Evolutionary conservation across 139 green algal species (phyloP).

Genomic region (Diplosphaera chodatii): DNA sequence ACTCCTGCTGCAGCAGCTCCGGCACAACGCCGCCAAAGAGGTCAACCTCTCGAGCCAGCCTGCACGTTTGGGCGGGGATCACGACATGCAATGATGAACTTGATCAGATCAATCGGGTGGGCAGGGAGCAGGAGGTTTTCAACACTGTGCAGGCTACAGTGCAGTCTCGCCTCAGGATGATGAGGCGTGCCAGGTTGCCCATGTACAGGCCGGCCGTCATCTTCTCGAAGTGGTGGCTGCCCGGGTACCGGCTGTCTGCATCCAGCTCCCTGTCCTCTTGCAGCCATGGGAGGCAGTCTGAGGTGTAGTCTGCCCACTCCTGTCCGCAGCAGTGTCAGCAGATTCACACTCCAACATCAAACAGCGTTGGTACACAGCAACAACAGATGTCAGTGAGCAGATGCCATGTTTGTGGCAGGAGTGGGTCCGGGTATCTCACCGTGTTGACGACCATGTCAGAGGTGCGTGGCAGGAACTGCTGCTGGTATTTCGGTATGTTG

Average conservation of each 20-base stretch:
- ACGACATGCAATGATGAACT: too few species aligned
- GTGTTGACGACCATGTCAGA: slow-evolving; percentile 53
- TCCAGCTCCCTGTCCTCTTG: slow-evolving; percentile 68
- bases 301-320: slow-evolving; percentile 80
- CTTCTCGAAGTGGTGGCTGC: slow-evolving; percentile 83
- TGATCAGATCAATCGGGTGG: too few species aligned
- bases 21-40: slow-evolving; percentile 43
- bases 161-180: slow-evolving; percentile 43
- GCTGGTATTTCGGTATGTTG: slow-evolving; percentile 42
- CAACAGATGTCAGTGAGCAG: too few species aligned
- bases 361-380: too few species aligned
- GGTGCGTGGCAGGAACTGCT: slow-evolving; percentile 3
- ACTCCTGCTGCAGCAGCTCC: slow-evolving; percentile 3
- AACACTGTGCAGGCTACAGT: not conserved
- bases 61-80: too few species aligned
- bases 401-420: too few species aligned
- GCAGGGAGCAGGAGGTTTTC: too few species aligned
- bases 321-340: not conserved
- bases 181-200: slow-evolving; percentile 71
- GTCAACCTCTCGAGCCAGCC: slow-evolving; percentile 27
- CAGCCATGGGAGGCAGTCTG: slow-evolving; percentile 31
- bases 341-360: too few species aligned
- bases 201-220: slow-evolving; percentile 83
- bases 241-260: slow-evolving; percentile 40
- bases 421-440: not conserved